Conservation (phyloP, 2,329 filamentous ascomycete genomes). For the Paraphoma sp. region DNA sequence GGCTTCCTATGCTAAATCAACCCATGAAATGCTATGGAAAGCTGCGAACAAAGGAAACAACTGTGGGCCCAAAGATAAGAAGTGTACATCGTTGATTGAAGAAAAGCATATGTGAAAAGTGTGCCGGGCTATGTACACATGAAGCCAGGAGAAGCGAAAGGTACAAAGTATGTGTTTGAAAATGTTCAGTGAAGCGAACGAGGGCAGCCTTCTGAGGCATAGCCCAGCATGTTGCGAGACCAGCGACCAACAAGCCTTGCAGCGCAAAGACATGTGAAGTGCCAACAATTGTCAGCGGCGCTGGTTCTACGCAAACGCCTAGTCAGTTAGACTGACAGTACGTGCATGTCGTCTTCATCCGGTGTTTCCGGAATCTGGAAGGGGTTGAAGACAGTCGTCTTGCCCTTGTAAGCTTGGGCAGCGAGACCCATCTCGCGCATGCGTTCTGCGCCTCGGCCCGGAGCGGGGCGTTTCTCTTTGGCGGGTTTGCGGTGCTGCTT, state of each 20-base stretch:
- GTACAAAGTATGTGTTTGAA: slow-evolving; percentile 13
- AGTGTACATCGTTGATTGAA: background rate
- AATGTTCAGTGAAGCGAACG: slow-evolving; percentile 19
- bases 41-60: slow-evolving; percentile 8
- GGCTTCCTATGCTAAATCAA: slow-evolving; percentile 15
- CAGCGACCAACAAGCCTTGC: slow-evolving; percentile 48
- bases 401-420: slow-evolving; percentile 75
- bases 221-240: slow-evolving; percentile 28
- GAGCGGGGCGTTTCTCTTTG: slow-evolving; percentile 69
- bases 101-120: slow-evolving; percentile 2
- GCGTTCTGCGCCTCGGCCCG: slow-evolving; percentile 87
- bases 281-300: slow-evolving; percentile 45
- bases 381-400: slow-evolving; percentile 31
- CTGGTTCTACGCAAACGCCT: slow-evolving; percentile 38
- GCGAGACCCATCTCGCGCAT: slow-evolving; percentile 91
- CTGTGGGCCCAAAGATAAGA: background rate
- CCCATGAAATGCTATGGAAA: slow-evolving; percentile 12
- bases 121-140: slow-evolving; percentile 29
- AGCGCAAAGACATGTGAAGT: slow-evolving; percentile 34
- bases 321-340: slow-evolving; percentile 50
- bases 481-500: slow-evolving; percentile 86
- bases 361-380: slow-evolving; percentile 32
- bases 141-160: slow-evolving; percentile 16
- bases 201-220: slow-evolving; percentile 8
- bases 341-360: slow-evolving; percentile 50